A percentile compares a stretch with the other conserved stretches of the same genome.
phyloP scores from a whole-genome alignment of 495 filamentous ascomycete genomes.

The Aspergillus egyptiacus region DNA sequence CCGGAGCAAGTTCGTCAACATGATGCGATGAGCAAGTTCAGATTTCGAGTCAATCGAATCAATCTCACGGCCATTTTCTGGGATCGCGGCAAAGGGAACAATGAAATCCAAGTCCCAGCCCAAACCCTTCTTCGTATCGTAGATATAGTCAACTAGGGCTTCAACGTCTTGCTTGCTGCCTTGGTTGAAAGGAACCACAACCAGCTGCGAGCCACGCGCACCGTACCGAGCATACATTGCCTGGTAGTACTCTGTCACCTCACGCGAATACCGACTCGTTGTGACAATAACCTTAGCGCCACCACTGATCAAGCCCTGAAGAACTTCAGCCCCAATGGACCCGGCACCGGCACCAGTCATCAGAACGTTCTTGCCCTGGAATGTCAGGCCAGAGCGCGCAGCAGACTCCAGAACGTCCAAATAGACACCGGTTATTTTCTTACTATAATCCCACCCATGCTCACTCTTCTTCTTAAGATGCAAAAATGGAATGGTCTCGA shows the following conservation, averaged over 20 bases:
- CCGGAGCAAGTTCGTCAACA: slow-evolving; percentile 94
- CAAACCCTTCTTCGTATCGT: slow-evolving; percentile 91
- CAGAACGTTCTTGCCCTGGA: slow-evolving; percentile 90
- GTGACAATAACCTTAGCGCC: slow-evolving; percentile 95
- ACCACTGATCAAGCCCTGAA: slow-evolving; percentile 93
- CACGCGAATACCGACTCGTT: slow-evolving; percentile 89
- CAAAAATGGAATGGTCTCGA: slow-evolving; percentile 96
- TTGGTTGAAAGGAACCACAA: slow-evolving; percentile 98
- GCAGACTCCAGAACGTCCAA: slow-evolving; percentile 86
- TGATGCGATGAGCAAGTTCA: slow-evolving; percentile 96
- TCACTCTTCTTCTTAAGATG: slow-evolving; percentile 92
- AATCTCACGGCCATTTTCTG: slow-evolving; percentile 96
- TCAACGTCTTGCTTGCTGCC: slow-evolving; percentile 97
- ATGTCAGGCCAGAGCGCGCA: slow-evolving; percentile 79
- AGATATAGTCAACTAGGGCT: slow-evolving; percentile 89
- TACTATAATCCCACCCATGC: slow-evolving; percentile 98
- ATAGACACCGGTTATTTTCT: slow-evolving; percentile 89
- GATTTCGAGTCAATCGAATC: slow-evolving; percentile 97
- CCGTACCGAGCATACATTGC: slow-evolving; percentile 95
- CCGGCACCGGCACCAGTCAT: slow-evolving; percentile 99
- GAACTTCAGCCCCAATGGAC: slow-evolving; percentile 96
- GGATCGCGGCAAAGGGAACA: slow-evolving; percentile 94
- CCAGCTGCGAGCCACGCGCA: slow-evolving; percentile 87
- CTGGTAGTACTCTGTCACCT: slow-evolving; percentile 99
- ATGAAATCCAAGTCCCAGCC: slow-evolving; percentile 98